Conservation (phyloP, 768 basidiomycete species). For the Lenzites betulinus region DNA sequence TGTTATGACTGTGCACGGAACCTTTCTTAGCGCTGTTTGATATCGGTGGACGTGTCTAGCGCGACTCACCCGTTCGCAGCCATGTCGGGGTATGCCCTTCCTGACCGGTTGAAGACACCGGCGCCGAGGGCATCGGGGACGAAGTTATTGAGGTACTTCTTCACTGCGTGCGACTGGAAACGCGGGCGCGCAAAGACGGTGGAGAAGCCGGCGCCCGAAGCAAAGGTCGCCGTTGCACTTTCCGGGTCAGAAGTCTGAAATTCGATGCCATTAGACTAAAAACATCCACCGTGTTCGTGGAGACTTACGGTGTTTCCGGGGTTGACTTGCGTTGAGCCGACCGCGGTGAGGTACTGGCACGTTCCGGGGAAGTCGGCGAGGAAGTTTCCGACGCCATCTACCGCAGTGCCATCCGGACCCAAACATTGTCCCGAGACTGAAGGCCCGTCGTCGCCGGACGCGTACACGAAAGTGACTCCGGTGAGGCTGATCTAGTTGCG, state of each 20-base stretch:
- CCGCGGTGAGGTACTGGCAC: slow-evolving; percentile 42
- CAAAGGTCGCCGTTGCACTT: slow-evolving; percentile 34
- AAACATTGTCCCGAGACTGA: slow-evolving; percentile 28
- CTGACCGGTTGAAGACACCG: slow-evolving; percentile 36
- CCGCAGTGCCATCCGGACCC: not conserved
- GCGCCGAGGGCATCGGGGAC: slow-evolving; percentile 36
- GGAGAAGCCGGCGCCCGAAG: slow-evolving; percentile 42
- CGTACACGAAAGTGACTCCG: slow-evolving; percentile 42
- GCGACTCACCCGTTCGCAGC: slow-evolving; percentile 35
- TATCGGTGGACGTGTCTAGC: not conserved
- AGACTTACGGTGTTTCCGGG: slow-evolving; percentile 26
- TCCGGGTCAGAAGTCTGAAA: slow-evolving; percentile 33
- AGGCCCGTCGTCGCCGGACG: slow-evolving; percentile 47
- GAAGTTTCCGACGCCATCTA: slow-evolving; percentile 15
- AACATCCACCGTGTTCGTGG: not conserved
- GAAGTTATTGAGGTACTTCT: slow-evolving; percentile 26
- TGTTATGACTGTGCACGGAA: not conserved
- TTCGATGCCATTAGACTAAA: too few relatives aligned
- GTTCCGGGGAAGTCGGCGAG: slow-evolving; percentile 33
- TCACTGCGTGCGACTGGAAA: slow-evolving; percentile 36
- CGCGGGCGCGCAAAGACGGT: slow-evolving; percentile 39
- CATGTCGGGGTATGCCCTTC: slow-evolving; percentile 35
- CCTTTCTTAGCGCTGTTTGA: not conserved
- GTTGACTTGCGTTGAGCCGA: slow-evolving; percentile 40
- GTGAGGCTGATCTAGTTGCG: slow-evolving; percentile 30